These are phyloP conservation scores for Dimargaris cristalligena DNA, from an alignment of 192 early-diverging fungal species.

Conservation along the genomic window DNA sequence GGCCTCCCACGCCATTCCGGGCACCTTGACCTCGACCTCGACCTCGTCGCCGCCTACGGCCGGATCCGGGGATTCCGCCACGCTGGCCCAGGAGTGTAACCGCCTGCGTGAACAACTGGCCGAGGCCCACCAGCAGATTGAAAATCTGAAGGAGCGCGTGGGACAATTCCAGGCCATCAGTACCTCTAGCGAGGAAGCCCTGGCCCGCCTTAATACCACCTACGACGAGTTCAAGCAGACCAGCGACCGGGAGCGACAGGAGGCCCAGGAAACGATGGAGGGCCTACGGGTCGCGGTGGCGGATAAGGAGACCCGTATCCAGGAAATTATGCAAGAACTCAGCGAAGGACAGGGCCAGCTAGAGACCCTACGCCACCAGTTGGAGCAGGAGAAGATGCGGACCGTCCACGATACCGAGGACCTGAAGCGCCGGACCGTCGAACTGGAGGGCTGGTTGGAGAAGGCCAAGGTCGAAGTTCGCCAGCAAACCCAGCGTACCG, in stretches of 20 bases:
- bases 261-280: slow-evolving; percentile 16
- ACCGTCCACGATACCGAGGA: slow-evolving; percentile 18
- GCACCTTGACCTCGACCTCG: not conserved
- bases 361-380: slow-evolving; percentile 22
- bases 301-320: slow-evolving; percentile 16
- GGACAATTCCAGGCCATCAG: slow-evolving; percentile 41
- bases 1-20: not conserved
- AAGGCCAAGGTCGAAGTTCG: slow-evolving; percentile 32
- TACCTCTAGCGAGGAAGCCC: slow-evolving; percentile 38
- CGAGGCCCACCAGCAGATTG: slow-evolving; percentile 35
- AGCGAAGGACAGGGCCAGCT: slow-evolving; percentile 28
- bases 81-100: slow-evolving; percentile 19
- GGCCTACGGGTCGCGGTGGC: slow-evolving; percentile 19
- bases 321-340: slow-evolving; percentile 15
- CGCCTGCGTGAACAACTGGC: slow-evolving; percentile 30
- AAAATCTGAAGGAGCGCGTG: slow-evolving; percentile 26
- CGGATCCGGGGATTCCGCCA: not conserved
- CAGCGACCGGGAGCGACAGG: slow-evolving; percentile 21
- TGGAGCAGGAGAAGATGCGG: slow-evolving; percentile 19
- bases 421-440: slow-evolving; percentile 15
- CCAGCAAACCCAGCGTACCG: slow-evolving; percentile 27
- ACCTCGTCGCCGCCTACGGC: not conserved
- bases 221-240: slow-evolving; percentile 51
- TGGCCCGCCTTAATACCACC: slow-evolving; percentile 40
- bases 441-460: slow-evolving; percentile 22